These are phyloP conservation scores for Acer campestre DNA, from an alignment of 345 rosid species.

Conservation along the genomic window DNA sequence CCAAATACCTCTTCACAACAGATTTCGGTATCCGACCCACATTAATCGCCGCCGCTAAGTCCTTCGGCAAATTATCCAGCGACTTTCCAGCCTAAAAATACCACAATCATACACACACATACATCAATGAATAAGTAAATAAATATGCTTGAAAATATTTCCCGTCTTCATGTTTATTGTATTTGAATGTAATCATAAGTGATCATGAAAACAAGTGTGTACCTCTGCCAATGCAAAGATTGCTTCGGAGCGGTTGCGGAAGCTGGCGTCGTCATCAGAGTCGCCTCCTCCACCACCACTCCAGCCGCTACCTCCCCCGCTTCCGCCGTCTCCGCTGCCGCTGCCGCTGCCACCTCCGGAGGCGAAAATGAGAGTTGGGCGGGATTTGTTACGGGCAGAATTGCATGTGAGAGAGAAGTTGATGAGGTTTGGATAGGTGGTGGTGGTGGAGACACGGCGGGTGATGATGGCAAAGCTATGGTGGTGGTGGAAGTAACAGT, in stretches of 20 bases:
- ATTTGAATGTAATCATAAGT: too few species aligned
- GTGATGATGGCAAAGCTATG: constrained; percentile 15
- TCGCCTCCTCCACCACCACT: constrained; percentile 25
- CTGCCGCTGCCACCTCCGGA: constrained; percentile 36
- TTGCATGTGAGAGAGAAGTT: constrained; percentile 19
- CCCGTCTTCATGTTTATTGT: background rate
- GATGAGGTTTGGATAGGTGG: constrained; percentile 10
- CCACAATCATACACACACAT: constrained; percentile 1
- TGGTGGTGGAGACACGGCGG: constrained; percentile 16
- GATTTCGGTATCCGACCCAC: constrained; percentile 57
- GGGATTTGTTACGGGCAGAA: constrained; percentile 3
- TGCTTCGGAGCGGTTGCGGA: constrained; percentile 48
- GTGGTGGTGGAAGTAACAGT: constrained; percentile 15
- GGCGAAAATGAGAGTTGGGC: constrained; percentile 22
- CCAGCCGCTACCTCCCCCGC: constrained; percentile 20
- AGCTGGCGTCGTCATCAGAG: constrained; percentile 32
- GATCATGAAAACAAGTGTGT: background rate
- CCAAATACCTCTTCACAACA: constrained; percentile 49
- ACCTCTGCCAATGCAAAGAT: constrained; percentile 53
- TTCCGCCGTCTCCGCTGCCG: constrained; percentile 17
- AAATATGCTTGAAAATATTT: background rate
- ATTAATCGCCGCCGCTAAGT: constrained; percentile 57
- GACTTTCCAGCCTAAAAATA: constrained; percentile 45
- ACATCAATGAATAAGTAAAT: background rate
- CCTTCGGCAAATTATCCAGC: constrained; percentile 60